Evolutionary conservation across 2,329 filamentous ascomycete genomes (phyloP).

Genomic region (Colletotrichum abscissum): DNA sequence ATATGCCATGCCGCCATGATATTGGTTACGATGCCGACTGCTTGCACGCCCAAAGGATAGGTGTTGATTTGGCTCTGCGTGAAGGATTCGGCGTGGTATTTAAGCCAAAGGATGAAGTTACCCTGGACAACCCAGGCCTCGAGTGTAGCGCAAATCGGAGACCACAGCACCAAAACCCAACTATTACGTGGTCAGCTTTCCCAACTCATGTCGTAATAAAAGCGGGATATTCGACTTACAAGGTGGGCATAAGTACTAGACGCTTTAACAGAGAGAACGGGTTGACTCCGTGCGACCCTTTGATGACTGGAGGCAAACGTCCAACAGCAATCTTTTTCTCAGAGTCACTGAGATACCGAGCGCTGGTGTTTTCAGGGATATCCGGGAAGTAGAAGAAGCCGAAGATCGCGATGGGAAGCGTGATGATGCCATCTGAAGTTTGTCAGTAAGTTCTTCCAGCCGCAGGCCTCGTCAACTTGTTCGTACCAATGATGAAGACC

Average conservation of each 20-base stretch:
- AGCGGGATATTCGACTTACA: conserved; percentile 37
- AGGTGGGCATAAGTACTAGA: conserved; percentile 35
- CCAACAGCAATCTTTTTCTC: conserved; percentile 53
- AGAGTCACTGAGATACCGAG: conserved; percentile 44
- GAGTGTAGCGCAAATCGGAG: conserved; percentile 47
- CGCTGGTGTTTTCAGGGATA: conserved; percentile 52
- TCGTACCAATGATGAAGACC: conserved; percentile 44
- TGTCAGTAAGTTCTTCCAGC: background rate
- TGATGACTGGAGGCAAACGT: conserved; percentile 43
- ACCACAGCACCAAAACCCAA: conserved; percentile 47
- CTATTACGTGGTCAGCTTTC: conserved; percentile 19
- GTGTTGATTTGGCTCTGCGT: conserved; percentile 49
- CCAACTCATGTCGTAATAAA: no score
- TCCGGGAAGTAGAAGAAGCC: conserved; percentile 63
- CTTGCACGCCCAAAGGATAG: conserved; percentile 50
- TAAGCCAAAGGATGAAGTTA: conserved; percentile 45
- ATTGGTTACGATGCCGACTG: conserved; percentile 45
- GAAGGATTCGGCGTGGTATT: conserved; percentile 39
- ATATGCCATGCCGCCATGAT: conserved; percentile 49
- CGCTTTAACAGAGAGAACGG: conserved; percentile 39
- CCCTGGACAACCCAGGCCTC: conserved; percentile 45
- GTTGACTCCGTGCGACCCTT: conserved; percentile 39
- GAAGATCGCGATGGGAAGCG: conserved; percentile 62
- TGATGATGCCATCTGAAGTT: conserved; percentile 59
- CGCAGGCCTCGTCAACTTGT: background rate